These are phyloP conservation scores for Actinomucor elegans DNA, from an alignment of 371 early-diverging fungal species.

Conservation along the genomic window DNA sequence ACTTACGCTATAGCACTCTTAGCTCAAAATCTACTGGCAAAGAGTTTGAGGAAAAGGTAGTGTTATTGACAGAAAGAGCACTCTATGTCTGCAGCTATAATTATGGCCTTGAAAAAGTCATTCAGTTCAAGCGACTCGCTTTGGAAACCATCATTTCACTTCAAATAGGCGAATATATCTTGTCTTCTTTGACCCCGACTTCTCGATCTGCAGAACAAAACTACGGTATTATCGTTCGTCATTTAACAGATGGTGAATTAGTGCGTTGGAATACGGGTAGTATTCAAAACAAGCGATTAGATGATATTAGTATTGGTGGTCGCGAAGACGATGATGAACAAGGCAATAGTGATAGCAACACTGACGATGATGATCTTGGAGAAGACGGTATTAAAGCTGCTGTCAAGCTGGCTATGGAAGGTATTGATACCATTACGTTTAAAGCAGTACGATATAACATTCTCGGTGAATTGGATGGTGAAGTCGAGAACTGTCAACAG, in stretches of 20 bases:
- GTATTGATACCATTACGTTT: conserved; percentile 24
- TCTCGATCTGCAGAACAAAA: conserved; percentile 51
- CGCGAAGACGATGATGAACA: background rate
- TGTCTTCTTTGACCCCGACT: conserved; percentile 43
- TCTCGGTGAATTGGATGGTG: conserved; percentile 39
- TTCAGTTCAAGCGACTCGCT: conserved; percentile 64
- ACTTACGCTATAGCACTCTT: background rate
- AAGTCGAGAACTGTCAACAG: conserved; percentile 33
- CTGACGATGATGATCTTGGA: background rate
- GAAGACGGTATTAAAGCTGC: background rate
- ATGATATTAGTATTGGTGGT: conserved; percentile 29
- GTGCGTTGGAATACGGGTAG: conserved; percentile 62
- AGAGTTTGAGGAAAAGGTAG: conserved; percentile 69
- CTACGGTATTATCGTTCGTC: conserved; percentile 56
- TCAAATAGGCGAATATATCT: conserved; percentile 62
- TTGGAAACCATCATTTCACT: conserved; percentile 57
- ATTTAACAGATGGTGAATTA: conserved; percentile 52
- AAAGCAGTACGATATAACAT: conserved; percentile 47
- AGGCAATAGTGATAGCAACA: background rate
- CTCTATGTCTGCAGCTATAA: conserved; percentile 75
- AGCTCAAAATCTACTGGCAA: conserved; percentile 12
- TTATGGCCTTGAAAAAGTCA: conserved; percentile 70
- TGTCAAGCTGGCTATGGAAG: background rate
- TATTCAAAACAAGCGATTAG: conserved; percentile 48
- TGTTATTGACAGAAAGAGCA: conserved; percentile 66